Conservation (phyloP, 768 basidiomycete species). For the Podaxis sp. region DNA sequence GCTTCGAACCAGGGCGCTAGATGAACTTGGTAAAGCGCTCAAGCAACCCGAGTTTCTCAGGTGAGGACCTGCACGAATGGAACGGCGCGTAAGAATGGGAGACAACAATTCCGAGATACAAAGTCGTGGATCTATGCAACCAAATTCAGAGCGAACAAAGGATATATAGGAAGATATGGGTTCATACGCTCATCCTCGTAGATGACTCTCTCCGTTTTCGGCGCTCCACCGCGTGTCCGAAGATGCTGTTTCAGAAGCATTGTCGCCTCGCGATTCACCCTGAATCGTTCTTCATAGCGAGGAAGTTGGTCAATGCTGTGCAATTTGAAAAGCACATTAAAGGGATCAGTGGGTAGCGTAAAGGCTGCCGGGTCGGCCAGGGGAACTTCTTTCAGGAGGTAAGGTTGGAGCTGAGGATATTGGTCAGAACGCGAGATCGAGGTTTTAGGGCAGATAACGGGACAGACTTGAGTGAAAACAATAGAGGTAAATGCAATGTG, state of each 20-base stretch:
- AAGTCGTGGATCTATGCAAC: constrained; percentile 4
- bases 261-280: not conserved
- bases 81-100: constrained; percentile 41
- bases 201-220: constrained; percentile 34
- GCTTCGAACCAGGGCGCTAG: not conserved
- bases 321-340: constrained; percentile 3
- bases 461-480: not conserved
- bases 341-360: constrained; percentile 8
- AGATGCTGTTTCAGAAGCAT: constrained; percentile 13
- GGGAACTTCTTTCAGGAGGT: constrained; percentile 4
- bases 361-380: constrained; percentile 2
- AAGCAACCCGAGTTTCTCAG: constrained; percentile 22
- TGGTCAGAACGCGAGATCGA: not conserved
- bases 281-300: constrained; percentile 7
- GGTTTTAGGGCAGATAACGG: not conserved
- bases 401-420: not conserved
- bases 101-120: constrained; percentile 29
- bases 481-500: constrained; percentile 3
- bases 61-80: constrained; percentile 41
- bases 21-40: not conserved
- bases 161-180: not conserved
- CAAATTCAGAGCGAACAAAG: not conserved
- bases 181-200: constrained; percentile 30
- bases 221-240: constrained; percentile 18
- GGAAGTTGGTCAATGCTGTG: not conserved